Percentiles rank a stretch among this genome's conserved stretches.
These are phyloP conservation scores for Neocucurbitaria cava DNA, from an alignment of 2,329 filamentous ascomycete genomes.

Conservation along the genomic window DNA sequence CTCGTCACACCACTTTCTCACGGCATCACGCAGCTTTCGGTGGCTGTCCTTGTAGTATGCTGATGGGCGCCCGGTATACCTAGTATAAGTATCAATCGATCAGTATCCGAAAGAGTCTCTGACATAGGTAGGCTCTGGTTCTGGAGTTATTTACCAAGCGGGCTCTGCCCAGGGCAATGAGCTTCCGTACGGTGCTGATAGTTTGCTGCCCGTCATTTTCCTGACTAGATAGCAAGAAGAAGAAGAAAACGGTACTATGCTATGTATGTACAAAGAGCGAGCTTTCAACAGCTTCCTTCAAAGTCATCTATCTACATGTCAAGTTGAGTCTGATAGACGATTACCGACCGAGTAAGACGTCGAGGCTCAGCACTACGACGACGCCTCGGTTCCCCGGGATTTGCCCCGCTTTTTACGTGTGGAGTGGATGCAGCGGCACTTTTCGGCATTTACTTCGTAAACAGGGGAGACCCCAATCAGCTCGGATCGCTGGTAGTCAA, in stretches of 20 bases:
- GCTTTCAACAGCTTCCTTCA: no score
- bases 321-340: neutral
- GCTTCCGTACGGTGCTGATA: slow-evolving; percentile 30
- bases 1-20: slow-evolving; percentile 41
- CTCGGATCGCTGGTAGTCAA: no score
- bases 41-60: slow-evolving; percentile 44
- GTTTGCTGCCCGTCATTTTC: slow-evolving; percentile 14
- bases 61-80: slow-evolving; percentile 41
- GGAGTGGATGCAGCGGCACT: no score
- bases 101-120: neutral
- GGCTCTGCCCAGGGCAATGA: slow-evolving; percentile 42
- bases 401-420: slow-evolving; percentile 8
- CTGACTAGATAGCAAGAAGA: neutral
- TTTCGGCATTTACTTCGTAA: neutral
- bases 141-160: slow-evolving; percentile 38
- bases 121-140: no score
- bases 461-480: no score
- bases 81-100: no score
- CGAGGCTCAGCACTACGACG: no score
- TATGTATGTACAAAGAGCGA: no score
- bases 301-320: neutral
- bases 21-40: slow-evolving; percentile 32
- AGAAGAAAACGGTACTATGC: no score
- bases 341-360: neutral
- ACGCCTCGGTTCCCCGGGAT: slow-evolving; percentile 2